Conservation (phyloP, 176 grass and related monocot species). For the Pontederia paniculata region DNA sequence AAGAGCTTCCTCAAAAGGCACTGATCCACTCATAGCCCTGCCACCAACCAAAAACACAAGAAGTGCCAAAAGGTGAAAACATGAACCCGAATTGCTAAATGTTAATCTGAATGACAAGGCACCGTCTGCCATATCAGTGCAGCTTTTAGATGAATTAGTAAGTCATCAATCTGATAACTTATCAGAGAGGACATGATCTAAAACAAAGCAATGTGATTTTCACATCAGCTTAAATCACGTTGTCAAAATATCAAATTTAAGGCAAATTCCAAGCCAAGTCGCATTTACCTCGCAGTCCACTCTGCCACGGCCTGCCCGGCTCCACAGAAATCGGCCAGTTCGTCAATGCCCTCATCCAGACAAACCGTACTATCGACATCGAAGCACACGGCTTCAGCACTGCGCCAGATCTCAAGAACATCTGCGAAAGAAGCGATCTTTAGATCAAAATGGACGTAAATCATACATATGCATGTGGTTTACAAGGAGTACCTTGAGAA, state of each 20-base stretch:
- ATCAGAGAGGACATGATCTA: background rate
- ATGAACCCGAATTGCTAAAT: no score
- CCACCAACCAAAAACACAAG: no score
- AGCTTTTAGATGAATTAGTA: no score
- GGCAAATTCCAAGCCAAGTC: background rate
- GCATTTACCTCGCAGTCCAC: conserved; percentile 61
- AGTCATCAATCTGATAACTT: no score
- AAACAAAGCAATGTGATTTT: background rate
- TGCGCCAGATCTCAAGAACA: conserved; percentile 39
- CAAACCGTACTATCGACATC: conserved; percentile 92
- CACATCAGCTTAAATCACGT: background rate
- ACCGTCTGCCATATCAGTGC: no score
- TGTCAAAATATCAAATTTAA: background rate
- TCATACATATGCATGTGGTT: background rate
- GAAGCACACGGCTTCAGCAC: conserved; percentile 63
- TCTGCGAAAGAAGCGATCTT: conserved; percentile 20
- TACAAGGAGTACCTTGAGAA: conserved; percentile 25
- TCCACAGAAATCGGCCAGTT: conserved; percentile 72
- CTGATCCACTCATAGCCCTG: conserved; percentile 82
- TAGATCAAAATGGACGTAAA: background rate
- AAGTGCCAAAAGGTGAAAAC: no score
- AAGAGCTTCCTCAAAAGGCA: conserved; percentile 84
- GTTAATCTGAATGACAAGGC: no score
- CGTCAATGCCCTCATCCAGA: conserved; percentile 83
- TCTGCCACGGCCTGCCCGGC: conserved; percentile 71